Base-by-base conservation (phyloP, 2,329 filamentous ascomycete species). In the Penicillium sp. region DNA sequence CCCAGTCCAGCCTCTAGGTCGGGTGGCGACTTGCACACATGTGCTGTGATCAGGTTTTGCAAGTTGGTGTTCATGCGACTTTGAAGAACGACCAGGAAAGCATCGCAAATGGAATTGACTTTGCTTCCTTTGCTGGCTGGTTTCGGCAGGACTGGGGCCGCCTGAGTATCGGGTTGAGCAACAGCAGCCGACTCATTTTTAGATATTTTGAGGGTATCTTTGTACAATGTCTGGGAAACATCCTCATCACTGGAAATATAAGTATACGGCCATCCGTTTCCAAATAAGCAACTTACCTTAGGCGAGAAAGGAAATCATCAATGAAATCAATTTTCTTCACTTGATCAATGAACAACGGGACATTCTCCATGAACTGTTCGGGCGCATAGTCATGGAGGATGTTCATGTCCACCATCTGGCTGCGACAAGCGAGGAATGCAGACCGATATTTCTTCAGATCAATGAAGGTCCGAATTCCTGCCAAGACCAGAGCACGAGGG, bases 351-450 rank as follows among this genome's bases (percentile, higher is more conserved):
- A 98, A 94, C 1, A 86, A 65, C 0, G 76, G 74, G 8, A 95
- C 78, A 50, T 83, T 86, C 3, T 76, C 71, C 62, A 96, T 76
- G 60, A 98, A 96, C 52, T 94, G 86, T 25, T 82, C 76, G 0
- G 91, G 88, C n/a, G 82, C 81, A 66, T 97, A 87, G 59, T 98
- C 93, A 58, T 94, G 91, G 2, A 98, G 73, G 46, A 98, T 91
- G 59, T 98, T 98, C 85, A 97, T 90, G 59, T 98, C 93, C 1
- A 98, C 93, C 53, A 94, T 81, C 62, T 98, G 94, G 15, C 83
- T 91, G 35, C 93, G 82, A 62, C 93, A 97, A 47, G 88, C 84
- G 15, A 86, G 73, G 61, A 96, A 98, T 0, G 93, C 93, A 36
- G 79, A 80, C 33, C 78, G 80, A 59, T 96, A 98, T 55, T 93